Evolutionary conservation across 176 grass and related monocot genomes (phyloP).

Genomic region (Rhynchospora breviuscula): DNA sequence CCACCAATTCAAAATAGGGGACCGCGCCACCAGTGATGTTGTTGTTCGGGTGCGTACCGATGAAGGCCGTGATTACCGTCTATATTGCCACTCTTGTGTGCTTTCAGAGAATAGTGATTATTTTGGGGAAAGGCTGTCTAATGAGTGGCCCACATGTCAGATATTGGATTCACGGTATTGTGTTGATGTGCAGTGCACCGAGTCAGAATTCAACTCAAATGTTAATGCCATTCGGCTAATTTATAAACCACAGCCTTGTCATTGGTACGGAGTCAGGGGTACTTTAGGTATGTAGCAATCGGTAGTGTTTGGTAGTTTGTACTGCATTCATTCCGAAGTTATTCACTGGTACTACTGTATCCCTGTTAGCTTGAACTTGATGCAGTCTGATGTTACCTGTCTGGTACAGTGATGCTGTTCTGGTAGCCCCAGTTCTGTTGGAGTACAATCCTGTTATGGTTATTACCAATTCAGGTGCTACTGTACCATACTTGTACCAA

Average conservation of each 20-base stretch:
- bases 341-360: background rate
- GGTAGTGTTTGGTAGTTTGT: background rate
- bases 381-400: background rate
- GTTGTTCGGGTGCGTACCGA: constrained; percentile 74
- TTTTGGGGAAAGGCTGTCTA: constrained; percentile 78
- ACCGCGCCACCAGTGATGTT: constrained; percentile 76
- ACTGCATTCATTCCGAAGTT: background rate
- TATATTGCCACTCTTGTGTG: constrained; percentile 74
- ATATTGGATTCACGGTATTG: constrained; percentile 80
- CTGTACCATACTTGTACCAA: background rate
- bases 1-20: constrained; percentile 41
- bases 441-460: background rate
- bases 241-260: constrained; percentile 57
- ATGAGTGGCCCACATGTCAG: constrained; percentile 91
- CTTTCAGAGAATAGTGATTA: constrained; percentile 65
- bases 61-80: constrained; percentile 81
- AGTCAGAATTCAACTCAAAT: constrained; percentile 64
- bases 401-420: background rate
- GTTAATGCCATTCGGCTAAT: constrained; percentile 61
- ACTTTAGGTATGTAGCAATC: constrained; percentile 35
- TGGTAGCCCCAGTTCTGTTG: background rate
- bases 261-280: constrained; percentile 71
- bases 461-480: background rate
- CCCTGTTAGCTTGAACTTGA: background rate
- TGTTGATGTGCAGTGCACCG: constrained; percentile 67